Conservation (phyloP, 257 asterid species). For the Capsicum pubescens region DNA sequence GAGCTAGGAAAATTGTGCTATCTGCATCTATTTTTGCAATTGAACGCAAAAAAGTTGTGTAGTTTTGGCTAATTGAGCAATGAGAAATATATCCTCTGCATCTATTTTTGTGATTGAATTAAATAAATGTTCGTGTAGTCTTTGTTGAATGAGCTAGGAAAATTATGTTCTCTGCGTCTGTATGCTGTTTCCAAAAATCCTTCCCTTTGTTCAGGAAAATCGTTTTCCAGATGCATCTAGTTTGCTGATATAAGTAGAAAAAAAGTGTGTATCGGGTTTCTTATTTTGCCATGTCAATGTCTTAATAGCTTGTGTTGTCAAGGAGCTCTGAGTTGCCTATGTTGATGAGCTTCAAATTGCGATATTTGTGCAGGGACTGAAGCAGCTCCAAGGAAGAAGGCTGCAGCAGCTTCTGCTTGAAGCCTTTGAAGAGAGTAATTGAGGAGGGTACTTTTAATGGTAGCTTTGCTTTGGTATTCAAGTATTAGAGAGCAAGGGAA, state of each 20-base stretch:
- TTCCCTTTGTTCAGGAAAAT: no score
- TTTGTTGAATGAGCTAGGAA: neutral
- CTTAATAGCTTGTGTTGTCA: neutral
- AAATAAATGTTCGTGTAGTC: neutral
- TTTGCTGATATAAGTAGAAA: neutral
- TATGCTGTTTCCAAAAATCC: no score
- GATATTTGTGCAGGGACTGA: slow-evolving; percentile 56
- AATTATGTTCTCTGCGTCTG: neutral
- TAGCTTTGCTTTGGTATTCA: slow-evolving; percentile 31
- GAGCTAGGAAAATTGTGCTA: neutral
- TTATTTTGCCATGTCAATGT: neutral
- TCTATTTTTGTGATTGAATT: neutral
- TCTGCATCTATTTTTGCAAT: neutral
- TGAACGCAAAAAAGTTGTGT: neutral
- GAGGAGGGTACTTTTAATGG: slow-evolving; percentile 27
- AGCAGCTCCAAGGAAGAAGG: slow-evolving; percentile 97
- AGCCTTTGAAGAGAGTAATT: slow-evolving; percentile 22
- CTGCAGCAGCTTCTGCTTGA: slow-evolving; percentile 62
- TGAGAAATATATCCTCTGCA: neutral
- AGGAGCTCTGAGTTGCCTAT: neutral
- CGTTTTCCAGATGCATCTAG: no score
- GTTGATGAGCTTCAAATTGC: slow-evolving; percentile 17
- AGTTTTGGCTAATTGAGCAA: neutral
- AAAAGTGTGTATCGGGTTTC: neutral
- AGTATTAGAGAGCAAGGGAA: slow-evolving; percentile 37